Conservation (phyloP, 768 basidiomycete species). For the Leucogyrophana mollusca region DNA sequence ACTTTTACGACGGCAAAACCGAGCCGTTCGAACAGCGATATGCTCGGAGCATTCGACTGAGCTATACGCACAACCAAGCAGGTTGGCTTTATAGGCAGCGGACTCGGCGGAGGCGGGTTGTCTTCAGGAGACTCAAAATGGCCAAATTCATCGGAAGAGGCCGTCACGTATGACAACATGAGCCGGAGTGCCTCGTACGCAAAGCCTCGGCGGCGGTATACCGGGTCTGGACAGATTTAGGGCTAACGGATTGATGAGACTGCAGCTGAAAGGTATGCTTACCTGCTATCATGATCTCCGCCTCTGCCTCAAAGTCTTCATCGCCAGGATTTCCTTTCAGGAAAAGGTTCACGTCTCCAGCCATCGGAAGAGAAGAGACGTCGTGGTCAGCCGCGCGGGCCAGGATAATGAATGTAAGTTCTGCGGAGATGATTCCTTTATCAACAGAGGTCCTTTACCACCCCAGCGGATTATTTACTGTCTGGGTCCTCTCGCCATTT, state of each 20-base stretch:
- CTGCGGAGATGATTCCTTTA: slow-evolving; percentile 33
- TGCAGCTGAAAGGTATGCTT: slow-evolving; percentile 7
- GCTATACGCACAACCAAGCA: slow-evolving; percentile 71
- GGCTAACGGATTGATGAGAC: not conserved
- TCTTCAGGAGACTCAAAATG: slow-evolving; percentile 17
- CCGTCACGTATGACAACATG: slow-evolving; percentile 68
- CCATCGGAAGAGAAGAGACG: slow-evolving; percentile 55
- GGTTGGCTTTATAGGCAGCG: slow-evolving; percentile 42
- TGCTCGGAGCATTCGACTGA: slow-evolving; percentile 65
- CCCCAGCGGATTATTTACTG: slow-evolving; percentile 38
- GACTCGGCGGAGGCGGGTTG: slow-evolving; percentile 29
- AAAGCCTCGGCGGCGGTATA: slow-evolving; percentile 66
- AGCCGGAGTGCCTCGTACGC: slow-evolving; percentile 63
- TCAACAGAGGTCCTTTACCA: not conserved
- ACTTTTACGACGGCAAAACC: slow-evolving; percentile 70
- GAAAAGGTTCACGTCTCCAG: slow-evolving; percentile 94
- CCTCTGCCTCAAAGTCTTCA: slow-evolving; percentile 68
- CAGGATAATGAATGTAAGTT: slow-evolving; percentile 90
- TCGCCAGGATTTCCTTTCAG: slow-evolving; percentile 52
- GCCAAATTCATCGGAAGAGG: slow-evolving; percentile 24
- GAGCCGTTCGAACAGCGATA: slow-evolving; percentile 70
- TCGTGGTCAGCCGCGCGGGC: slow-evolving; percentile 36
- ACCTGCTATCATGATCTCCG: slow-evolving; percentile 94
- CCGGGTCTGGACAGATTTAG: slow-evolving; percentile 45
- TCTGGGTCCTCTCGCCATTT: slow-evolving; percentile 89